Evolutionary conservation across 2,329 filamentous ascomycete genomes (phyloP).

Genomic region (Penicillium verrucosum): DNA sequence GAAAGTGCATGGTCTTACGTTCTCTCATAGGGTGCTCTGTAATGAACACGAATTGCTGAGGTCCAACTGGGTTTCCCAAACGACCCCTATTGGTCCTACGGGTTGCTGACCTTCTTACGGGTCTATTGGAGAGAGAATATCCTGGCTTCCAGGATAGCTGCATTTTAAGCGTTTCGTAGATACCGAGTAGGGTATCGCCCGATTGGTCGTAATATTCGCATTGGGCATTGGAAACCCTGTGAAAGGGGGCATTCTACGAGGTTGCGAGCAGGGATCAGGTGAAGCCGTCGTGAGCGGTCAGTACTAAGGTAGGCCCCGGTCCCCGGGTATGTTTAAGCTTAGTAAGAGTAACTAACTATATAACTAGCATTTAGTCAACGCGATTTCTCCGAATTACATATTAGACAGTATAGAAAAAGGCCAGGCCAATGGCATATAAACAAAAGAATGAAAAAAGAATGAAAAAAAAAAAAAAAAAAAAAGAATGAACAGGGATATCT

Average conservation of each 20-base stretch:
- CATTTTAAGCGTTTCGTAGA: background rate
- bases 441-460: background rate
- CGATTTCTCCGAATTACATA: background rate
- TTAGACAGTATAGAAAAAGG: background rate
- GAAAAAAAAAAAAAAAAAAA: background rate
- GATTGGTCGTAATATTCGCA: background rate
- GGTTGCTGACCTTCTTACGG: background rate
- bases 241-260: background rate
- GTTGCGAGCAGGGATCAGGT: background rate
- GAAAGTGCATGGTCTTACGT: background rate
- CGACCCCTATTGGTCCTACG: background rate
- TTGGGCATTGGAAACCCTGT: background rate
- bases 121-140: background rate
- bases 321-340: too few relatives aligned
- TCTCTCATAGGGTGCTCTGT: background rate
- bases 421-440: background rate
- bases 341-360: too few relatives aligned
- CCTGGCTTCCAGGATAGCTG: background rate
- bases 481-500: constrained; percentile 1
- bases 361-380: background rate
- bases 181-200: background rate
- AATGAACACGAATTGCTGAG: background rate
- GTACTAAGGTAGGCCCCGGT: too few relatives aligned
- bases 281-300: too few relatives aligned
- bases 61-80: background rate